phyloP scores from a whole-genome alignment of 140 eudicot species.

The Bidens hawaiensis region DNA sequence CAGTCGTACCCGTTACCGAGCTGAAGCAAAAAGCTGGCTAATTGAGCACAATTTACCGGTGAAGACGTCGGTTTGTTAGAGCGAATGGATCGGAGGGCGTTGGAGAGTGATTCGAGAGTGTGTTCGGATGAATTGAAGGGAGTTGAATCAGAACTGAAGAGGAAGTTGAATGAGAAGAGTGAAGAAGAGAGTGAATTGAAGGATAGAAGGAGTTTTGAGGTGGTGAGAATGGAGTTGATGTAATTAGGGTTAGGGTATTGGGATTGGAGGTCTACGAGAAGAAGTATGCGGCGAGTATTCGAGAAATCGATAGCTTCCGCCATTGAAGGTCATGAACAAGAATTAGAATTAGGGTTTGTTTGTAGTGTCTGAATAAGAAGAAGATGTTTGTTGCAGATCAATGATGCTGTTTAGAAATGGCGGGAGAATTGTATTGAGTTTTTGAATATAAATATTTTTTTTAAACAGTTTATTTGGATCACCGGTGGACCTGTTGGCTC shows the following conservation, averaged over 20 bases:
- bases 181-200: conserved; percentile 48
- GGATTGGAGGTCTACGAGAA: conserved; percentile 54
- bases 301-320: conserved; percentile 41
- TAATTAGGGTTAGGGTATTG: conserved; percentile 42
- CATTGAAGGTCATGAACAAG: too few relatives aligned
- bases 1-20: conserved; percentile 57
- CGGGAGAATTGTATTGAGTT: conserved; percentile 26
- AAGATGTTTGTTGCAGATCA: conserved; percentile 1
- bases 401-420: conserved; percentile 10
- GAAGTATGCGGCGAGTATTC: conserved; percentile 55
- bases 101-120: conserved; percentile 48
- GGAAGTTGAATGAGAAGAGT: conserved; percentile 56
- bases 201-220: conserved; percentile 44
- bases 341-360: too few relatives aligned
- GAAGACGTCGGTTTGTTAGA: not conserved
- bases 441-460: too few relatives aligned
- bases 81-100: conserved; percentile 6
- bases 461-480: too few relatives aligned
- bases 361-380: too few relatives aligned
- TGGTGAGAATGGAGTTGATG: conserved; percentile 42
- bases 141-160: conserved; percentile 17
- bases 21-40: conserved; percentile 50
- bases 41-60: conserved; percentile 23
- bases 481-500: too few relatives aligned
- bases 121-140: conserved; percentile 47